Conservation (phyloP, 2,329 filamentous ascomycete species). For the Xylariaceae sp. region DNA sequence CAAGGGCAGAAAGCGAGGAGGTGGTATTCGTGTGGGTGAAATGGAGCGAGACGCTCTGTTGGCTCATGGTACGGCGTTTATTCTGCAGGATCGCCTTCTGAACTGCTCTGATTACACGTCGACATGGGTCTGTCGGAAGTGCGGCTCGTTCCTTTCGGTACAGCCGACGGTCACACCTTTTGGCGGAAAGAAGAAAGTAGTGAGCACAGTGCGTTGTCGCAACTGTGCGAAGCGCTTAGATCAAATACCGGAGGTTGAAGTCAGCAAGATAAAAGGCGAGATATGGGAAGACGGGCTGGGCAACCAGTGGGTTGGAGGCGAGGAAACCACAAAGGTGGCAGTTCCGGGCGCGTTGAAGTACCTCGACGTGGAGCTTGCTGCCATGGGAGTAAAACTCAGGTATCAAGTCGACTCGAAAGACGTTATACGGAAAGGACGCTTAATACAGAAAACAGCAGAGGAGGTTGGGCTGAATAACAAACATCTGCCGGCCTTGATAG, state of each 20-base stretch:
- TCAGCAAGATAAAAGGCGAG: conserved; percentile 59
- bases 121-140: conserved; percentile 83
- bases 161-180: conserved; percentile 71
- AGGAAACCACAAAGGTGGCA: conserved; percentile 85
- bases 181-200: conserved; percentile 59
- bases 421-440: conserved; percentile 50
- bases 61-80: conserved; percentile 90
- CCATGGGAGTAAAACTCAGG: conserved; percentile 94
- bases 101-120: conserved; percentile 94
- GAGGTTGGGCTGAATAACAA: conserved; percentile 27
- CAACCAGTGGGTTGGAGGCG: conserved; percentile 78
- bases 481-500: conserved; percentile 25
- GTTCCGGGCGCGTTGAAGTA: conserved; percentile 91
- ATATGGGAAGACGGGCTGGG: conserved; percentile 93
- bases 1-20: conserved; percentile 92
- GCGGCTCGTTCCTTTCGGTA: conserved; percentile 85
- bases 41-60: conserved; percentile 97
- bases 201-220: conserved; percentile 71
- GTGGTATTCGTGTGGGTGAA: conserved; percentile 97
- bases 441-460: conserved; percentile 39
- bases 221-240: conserved; percentile 65
- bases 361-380: conserved; percentile 89
- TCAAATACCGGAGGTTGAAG: conserved; percentile 53
- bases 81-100: conserved; percentile 90
- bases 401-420: conserved; percentile 68